Conservation (phyloP, 75 land plant species). For the Isoetes taiwanensis region DNA sequence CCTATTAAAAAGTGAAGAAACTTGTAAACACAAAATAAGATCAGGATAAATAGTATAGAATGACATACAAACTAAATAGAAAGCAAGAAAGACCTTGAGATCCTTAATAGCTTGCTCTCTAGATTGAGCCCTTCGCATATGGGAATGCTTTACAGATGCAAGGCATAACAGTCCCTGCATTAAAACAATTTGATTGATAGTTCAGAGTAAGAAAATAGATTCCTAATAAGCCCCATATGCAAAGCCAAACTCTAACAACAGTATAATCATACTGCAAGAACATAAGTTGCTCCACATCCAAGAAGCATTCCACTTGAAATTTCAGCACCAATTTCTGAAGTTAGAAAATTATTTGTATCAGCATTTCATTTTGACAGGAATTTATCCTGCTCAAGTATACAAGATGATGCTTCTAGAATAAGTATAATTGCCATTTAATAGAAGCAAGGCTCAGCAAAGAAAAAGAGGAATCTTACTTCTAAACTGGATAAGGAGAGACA, state of each 20-base stretch:
- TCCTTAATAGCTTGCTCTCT: constrained; percentile 49
- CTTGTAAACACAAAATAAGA: too few species aligned
- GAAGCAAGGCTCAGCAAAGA: too few species aligned
- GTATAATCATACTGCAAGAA: constrained; percentile 49
- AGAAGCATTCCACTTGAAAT: constrained; percentile 71
- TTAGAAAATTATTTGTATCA: background rate
- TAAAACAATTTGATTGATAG: too few species aligned
- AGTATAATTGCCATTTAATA: background rate
- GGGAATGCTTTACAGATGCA: constrained; percentile 42
- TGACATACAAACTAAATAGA: too few species aligned
- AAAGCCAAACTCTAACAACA: background rate
- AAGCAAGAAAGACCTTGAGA: too few species aligned
- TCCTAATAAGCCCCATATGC: background rate
- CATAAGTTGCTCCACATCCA: constrained; percentile 54
- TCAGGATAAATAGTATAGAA: too few species aligned
- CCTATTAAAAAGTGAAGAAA: too few species aligned
- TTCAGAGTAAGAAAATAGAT: too few species aligned
- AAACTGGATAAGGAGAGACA: too few species aligned
- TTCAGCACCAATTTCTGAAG: constrained; percentile 17
- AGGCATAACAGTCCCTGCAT: constrained; percentile 64
- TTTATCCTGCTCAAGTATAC: background rate
- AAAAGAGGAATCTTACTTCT: too few species aligned
- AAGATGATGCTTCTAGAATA: background rate
- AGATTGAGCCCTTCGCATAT: constrained; percentile 19
- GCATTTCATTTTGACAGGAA: background rate